These are phyloP conservation scores for Lepidium didymum DNA, from an alignment of 345 rosid genomes.

Conservation along the genomic window DNA sequence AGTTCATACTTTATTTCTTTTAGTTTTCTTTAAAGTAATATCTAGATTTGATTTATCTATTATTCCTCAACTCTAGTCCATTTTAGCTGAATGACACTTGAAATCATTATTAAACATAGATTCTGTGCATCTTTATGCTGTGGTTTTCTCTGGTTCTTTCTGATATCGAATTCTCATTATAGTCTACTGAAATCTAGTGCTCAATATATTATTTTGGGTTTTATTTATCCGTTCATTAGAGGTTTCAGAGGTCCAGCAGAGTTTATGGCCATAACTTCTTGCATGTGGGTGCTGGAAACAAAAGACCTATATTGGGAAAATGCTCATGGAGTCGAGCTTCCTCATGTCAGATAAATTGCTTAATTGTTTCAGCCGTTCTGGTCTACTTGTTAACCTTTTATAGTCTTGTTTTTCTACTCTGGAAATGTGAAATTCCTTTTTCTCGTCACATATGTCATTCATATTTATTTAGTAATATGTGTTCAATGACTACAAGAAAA, in stretches of 20 bases:
- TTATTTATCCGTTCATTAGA: background rate
- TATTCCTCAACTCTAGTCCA: background rate
- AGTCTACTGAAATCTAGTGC: constrained; percentile 1
- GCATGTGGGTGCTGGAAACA: background rate
- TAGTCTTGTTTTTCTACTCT: background rate
- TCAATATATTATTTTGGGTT: constrained; percentile 4
- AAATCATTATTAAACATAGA: background rate
- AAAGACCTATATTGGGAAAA: background rate
- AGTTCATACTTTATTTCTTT: constrained; percentile 1
- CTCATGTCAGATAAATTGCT: constrained; percentile 4
- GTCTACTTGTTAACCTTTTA: constrained; percentile 3
- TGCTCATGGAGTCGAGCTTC: background rate
- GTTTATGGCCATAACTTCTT: constrained; percentile 7
- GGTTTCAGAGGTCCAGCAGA: background rate
- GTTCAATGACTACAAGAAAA: background rate
- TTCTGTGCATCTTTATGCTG: constrained; percentile 1
- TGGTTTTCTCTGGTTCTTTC: background rate
- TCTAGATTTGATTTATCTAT: background rate
- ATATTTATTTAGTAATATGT: background rate
- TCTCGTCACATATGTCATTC: background rate
- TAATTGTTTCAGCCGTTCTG: constrained; percentile 4
- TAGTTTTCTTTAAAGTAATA: background rate
- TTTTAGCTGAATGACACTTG: background rate
- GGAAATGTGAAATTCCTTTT: background rate
- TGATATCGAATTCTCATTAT: background rate